A percentile compares a stretch with the other conserved stretches of the same genome.
These are phyloP conservation scores for Paecilomyces fulvus DNA, from an alignment of 2,329 filamentous ascomycete species.

Conservation along the genomic window DNA sequence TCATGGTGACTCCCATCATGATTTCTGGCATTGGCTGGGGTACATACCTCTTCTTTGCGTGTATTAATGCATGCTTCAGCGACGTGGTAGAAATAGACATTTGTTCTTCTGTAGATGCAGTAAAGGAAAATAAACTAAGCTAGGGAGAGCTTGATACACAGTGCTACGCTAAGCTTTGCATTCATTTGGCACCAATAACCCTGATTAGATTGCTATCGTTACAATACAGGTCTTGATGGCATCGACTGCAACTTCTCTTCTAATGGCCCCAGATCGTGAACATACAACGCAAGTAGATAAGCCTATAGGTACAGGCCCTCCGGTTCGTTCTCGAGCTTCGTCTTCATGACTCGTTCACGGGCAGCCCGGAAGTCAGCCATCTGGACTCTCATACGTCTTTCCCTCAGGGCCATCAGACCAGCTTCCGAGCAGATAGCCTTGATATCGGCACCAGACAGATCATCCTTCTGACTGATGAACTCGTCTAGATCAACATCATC, in stretches of 20 bases:
- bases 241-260: background rate
- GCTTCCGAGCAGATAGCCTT: slow-evolving; percentile 98
- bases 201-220: background rate
- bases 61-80: slow-evolving; percentile 15
- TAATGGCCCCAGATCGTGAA: background rate
- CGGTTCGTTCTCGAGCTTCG: slow-evolving; percentile 96
- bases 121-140: background rate
- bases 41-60: slow-evolving; percentile 24
- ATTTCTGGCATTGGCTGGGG: slow-evolving; percentile 19
- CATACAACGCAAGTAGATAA: background rate
- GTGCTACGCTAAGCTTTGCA: background rate
- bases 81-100: too few relatives aligned
- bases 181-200: background rate
- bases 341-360: slow-evolving; percentile 89
- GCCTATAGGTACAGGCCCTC: slow-evolving; percentile 94
- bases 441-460: slow-evolving; percentile 93
- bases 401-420: slow-evolving; percentile 84
- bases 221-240: slow-evolving; percentile 2
- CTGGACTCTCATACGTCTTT: slow-evolving; percentile 94
- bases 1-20: slow-evolving; percentile 25
- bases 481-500: slow-evolving; percentile 98
- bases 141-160: background rate
- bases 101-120: too few relatives aligned
- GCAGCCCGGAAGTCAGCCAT: slow-evolving; percentile 97
- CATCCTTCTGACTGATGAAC: slow-evolving; percentile 97